phyloP scores from a whole-genome alignment of 2,329 filamentous ascomycete genomes.

The Zasmidium citrigriseum region DNA sequence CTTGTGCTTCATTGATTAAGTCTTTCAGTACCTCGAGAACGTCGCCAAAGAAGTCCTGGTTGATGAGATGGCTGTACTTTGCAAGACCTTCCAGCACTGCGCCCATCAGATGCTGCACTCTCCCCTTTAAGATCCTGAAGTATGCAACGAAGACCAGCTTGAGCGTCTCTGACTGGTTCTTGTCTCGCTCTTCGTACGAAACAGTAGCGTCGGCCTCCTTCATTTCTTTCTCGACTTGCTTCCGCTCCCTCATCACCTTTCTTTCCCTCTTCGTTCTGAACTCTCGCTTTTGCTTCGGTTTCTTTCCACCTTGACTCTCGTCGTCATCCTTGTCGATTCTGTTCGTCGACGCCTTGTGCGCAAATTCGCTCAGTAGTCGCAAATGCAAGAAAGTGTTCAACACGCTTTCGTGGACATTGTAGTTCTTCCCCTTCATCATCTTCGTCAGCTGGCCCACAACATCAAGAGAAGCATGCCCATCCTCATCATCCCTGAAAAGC shows the following conservation, averaged over 20 bases:
- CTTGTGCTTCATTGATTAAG: slow-evolving; percentile 72
- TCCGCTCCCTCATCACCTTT: slow-evolving; percentile 82
- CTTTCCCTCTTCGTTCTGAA: slow-evolving; percentile 87
- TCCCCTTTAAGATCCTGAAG: slow-evolving; percentile 87
- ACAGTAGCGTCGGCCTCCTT: slow-evolving; percentile 87
- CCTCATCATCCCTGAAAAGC: slow-evolving; percentile 83
- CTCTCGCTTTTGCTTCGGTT: slow-evolving; percentile 75
- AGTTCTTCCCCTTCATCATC: slow-evolving; percentile 92
- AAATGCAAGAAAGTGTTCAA: slow-evolving; percentile 90
- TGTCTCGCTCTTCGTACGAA: slow-evolving; percentile 86
- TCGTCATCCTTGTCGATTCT: slow-evolving; percentile 65
- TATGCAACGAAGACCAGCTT: slow-evolving; percentile 96
- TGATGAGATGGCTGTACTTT: slow-evolving; percentile 94
- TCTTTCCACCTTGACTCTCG: slow-evolving; percentile 45
- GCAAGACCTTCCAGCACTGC: slow-evolving; percentile 92
- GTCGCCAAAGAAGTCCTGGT: slow-evolving; percentile 98
- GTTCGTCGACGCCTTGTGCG: slow-evolving; percentile 78
- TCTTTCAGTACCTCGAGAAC: slow-evolving; percentile 93
- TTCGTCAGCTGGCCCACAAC: slow-evolving; percentile 81
- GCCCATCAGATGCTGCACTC: slow-evolving; percentile 86
- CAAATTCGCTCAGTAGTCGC: slow-evolving; percentile 83
- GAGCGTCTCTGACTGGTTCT: slow-evolving; percentile 91
- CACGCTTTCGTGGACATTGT: slow-evolving; percentile 78
- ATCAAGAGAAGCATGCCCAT: slow-evolving; percentile 84
- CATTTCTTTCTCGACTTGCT: slow-evolving; percentile 89